phyloP scores from a whole-genome alignment of 805 yeast species.

The Zygosaccharomyces gambellarensis region DNA sequence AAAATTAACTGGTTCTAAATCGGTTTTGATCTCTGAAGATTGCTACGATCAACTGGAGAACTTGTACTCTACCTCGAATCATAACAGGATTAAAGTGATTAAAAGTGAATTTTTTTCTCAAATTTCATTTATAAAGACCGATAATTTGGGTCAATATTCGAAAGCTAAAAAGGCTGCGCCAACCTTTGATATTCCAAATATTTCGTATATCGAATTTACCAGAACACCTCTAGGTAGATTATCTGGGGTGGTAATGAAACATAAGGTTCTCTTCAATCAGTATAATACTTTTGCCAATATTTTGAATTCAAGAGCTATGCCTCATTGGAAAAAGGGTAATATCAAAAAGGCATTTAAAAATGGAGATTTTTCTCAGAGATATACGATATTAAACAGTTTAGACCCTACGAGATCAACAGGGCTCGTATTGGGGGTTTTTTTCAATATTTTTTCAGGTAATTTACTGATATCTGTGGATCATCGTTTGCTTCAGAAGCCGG shows the following conservation, averaged over 20 bases:
- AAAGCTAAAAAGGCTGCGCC: conserved; percentile 57
- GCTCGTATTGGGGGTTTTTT: conserved; percentile 70
- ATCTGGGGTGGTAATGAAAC: conserved; percentile 90
- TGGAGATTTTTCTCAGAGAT: conserved; percentile 35
- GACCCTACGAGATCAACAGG: conserved; percentile 83
- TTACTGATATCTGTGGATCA: conserved; percentile 75
- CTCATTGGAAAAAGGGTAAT: conserved; percentile 46
- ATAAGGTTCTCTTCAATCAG: conserved; percentile 81
- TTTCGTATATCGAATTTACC: conserved; percentile 91
- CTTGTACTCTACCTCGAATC: conserved; percentile 42
- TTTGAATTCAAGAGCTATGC: conserved; percentile 50
- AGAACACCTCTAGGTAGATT: conserved; percentile 87
- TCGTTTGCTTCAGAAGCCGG: conserved; percentile 68
- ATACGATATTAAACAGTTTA: conserved; percentile 57
- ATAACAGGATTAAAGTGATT: conserved; percentile 29
- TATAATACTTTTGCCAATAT: conserved; percentile 71
- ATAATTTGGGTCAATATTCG: conserved; percentile 74
- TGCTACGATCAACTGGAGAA: conserved; percentile 73
- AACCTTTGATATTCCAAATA: conserved; percentile 66
- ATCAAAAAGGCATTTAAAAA: conserved; percentile 38
- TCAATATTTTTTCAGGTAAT: conserved; percentile 83
- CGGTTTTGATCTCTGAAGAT: conserved; percentile 75
- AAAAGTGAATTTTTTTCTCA: conserved; percentile 30
- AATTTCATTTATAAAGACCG: conserved; percentile 54
- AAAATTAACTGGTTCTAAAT: conserved; percentile 66